Evolutionary conservation across 139 green algal species (phyloP).

Genomic region (Volvox reticuliferus): DNA sequence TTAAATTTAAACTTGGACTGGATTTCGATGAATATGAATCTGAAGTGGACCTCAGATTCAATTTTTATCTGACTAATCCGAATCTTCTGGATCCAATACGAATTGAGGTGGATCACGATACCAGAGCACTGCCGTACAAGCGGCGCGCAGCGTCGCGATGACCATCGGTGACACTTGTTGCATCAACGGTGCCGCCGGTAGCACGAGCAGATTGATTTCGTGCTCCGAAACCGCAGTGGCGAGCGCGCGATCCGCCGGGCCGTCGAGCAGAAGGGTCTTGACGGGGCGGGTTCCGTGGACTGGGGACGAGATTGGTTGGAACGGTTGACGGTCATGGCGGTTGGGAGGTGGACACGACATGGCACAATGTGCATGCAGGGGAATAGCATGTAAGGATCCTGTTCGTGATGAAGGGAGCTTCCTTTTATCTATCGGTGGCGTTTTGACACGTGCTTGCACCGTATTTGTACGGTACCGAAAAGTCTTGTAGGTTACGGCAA

Average conservation of each 20-base stretch:
- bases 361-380: too few species aligned
- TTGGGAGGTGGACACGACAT: not conserved
- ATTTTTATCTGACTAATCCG: too few species aligned
- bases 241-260: slow-evolving; percentile 17
- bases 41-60: too few species aligned
- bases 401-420: too few species aligned
- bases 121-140: slow-evolving; percentile 26
- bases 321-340: not conserved
- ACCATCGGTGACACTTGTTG: slow-evolving; percentile 10
- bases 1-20: too few species aligned
- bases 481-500: too few species aligned
- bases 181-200: not conserved
- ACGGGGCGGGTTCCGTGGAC: not conserved
- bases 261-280: slow-evolving; percentile 26
- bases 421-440: too few species aligned
- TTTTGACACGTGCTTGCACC: too few species aligned
- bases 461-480: too few species aligned
- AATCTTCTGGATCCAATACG: too few species aligned
- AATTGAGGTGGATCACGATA: not conserved
- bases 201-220: not conserved
- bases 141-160: slow-evolving; percentile 17
- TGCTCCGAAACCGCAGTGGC: not conserved
- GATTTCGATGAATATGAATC: too few species aligned
- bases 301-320: not conserved
- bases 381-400: too few species aligned